Base-by-base conservation (phyloP, 768 basidiomycete genomes). In the Hysterangium stoloniferum region DNA sequence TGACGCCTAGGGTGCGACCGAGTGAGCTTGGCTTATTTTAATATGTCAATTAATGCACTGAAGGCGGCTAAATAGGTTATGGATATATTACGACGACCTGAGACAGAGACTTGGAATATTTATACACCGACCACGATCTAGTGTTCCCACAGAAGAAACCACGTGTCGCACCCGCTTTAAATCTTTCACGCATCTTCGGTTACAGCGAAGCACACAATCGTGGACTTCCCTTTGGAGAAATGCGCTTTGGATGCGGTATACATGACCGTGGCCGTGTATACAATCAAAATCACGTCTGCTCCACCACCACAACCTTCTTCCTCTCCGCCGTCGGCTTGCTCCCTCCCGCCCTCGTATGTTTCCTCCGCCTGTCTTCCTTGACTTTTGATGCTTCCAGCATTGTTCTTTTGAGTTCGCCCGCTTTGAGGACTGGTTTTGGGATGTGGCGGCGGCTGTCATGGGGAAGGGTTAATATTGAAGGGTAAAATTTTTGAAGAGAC, bases 351-450 rank as follows among this genome's bases (percentile, higher is more conserved):
- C 91, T 76, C 6, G 94, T 86, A 64, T 98, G 95, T 61, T 83
- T 85, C 64, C 94, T 72, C 56, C 95, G 74, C 56, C 93, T 78
- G 63, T 97, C 94, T 60, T 99, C 93, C 70, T 96, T 97, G 75
- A 86, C 87, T 52, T 84, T 78, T 36, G 74, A 73, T 3, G 92
- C 84, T 27, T 93, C 93, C 62, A 95, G 64, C 94, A 98, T 97
- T 36, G 91, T 90, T 52, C 80, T 75, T 68, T 96, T 94, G 70
- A 96, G 83, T 61, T 84, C 80, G 34, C 78, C 71, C 1, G 93
- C 87, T 60, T 88, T 85, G 66, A 95, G 78, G 29, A 98, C 86
- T n/a, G 90, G 77, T 61, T 88, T 89, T 11, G 94, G 95, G 19
- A 97, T 66, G 68, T 93, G 87, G 20, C 93, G 79, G 45, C 76